Conservation (phyloP, 2,329 filamentous ascomycete species). For the Arachnomyces sp. region DNA sequence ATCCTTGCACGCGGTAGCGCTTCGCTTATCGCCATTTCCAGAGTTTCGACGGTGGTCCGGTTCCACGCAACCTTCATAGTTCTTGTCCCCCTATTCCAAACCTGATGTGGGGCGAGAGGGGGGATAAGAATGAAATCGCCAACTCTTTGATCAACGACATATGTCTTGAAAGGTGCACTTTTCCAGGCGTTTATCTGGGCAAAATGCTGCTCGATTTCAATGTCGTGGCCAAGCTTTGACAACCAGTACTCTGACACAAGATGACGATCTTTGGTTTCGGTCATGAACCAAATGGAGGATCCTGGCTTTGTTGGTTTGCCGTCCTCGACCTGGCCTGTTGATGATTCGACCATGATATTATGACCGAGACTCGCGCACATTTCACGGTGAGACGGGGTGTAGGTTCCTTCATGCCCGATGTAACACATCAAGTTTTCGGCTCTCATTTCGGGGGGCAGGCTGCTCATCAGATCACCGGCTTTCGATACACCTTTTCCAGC, state of each 20-base stretch:
- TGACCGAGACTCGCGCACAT: conserved; percentile 97
- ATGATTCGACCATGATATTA: conserved; percentile 97
- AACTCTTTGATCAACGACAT: conserved; percentile 79
- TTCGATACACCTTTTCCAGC: conserved; percentile 54
- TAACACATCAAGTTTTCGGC: conserved; percentile 98
- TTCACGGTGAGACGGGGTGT: conserved; percentile 87
- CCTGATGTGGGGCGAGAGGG: conserved; percentile 87
- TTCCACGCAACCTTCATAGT: conserved; percentile 99
- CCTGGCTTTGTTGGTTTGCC: conserved; percentile 67
- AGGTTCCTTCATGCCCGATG: conserved; percentile 93
- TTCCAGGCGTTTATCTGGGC: conserved; percentile 94
- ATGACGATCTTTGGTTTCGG: conserved; percentile 83
- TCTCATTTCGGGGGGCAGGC: conserved; percentile 74
- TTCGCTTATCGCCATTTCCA: conserved; percentile 77
- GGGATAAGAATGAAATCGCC: conserved; percentile 93
- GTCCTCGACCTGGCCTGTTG: conserved; percentile 52
- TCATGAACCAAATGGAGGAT: conserved; percentile 98
- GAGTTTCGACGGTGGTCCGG: conserved; percentile 80
- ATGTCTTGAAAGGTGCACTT: conserved; percentile 84
- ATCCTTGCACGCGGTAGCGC: conserved; percentile 80
- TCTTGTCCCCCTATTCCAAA: conserved; percentile 93
- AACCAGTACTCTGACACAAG: conserved; percentile 89
- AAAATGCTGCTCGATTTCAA: conserved; percentile 95
- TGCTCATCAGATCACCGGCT: conserved; percentile 91
- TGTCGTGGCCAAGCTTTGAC: conserved; percentile 86